These are phyloP conservation scores for Cubamyces sp. DNA, from an alignment of 768 basidiomycete genomes.

Conservation along the genomic window DNA sequence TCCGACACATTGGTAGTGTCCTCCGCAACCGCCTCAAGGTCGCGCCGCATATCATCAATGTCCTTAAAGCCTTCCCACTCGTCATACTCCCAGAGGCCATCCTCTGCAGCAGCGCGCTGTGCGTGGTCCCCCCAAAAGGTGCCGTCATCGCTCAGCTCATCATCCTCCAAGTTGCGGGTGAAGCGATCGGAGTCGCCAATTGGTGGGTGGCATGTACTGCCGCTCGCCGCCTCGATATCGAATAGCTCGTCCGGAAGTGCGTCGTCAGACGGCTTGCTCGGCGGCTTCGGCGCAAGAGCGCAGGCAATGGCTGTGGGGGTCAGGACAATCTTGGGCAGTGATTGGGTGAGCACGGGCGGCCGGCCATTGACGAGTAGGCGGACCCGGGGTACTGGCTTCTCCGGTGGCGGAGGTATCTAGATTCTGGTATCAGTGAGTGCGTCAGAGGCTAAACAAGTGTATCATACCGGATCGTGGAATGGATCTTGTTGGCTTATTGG, in stretches of 20 bases:
- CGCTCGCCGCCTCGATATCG: neutral
- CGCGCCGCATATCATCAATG: neutral
- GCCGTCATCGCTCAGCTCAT: neutral
- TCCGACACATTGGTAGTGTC: neutral
- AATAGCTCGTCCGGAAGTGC: neutral
- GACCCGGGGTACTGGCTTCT: conserved; percentile 1
- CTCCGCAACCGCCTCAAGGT: too few species aligned
- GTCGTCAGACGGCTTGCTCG: neutral
- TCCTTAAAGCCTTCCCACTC: neutral
- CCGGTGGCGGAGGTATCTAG: conserved; percentile 13
- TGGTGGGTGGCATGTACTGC: neutral
- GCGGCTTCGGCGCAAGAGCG: neutral
- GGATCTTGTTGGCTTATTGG: neutral
- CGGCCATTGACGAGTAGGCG: conserved; percentile 5
- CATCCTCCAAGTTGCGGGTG: neutral
- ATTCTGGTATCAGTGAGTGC: neutral
- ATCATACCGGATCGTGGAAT: neutral
- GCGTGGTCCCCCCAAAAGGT: neutral
- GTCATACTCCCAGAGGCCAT: too few species aligned
- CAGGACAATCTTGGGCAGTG: conserved; percentile 8
- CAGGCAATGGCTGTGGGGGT: neutral
- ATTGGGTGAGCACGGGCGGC: conserved; percentile 9
- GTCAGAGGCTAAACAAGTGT: neutral
- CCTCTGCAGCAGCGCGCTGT: neutral
- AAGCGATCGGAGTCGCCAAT: neutral